Evolutionary conservation across 2,329 filamentous ascomycete species (phyloP).

Genomic region (Ceratocystis harringtonii): DNA sequence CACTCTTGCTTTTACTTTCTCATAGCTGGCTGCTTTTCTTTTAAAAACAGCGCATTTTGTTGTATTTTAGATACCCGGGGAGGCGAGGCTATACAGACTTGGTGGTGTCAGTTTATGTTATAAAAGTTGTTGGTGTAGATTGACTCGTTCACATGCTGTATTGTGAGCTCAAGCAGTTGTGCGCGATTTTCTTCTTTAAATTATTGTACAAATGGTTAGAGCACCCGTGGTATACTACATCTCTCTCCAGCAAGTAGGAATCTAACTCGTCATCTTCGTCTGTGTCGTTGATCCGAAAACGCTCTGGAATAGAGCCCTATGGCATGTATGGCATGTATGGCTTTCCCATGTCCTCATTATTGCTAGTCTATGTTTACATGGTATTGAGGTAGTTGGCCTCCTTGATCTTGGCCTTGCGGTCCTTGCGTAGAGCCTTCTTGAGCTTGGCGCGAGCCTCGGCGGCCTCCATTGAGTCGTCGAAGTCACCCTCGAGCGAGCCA

Average conservation of each 20-base stretch:
- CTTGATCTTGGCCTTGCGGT: slow-evolving; percentile 64
- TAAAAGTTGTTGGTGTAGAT: neutral
- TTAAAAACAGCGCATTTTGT: neutral
- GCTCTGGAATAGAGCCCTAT: too few species aligned
- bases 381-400: slow-evolving; percentile 74
- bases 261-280: neutral
- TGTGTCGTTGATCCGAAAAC: neutral
- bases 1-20: neutral
- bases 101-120: neutral
- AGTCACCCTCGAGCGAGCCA: slow-evolving; percentile 29
- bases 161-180: slow-evolving; percentile 4
- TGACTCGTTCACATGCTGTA: neutral
- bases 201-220: slow-evolving; percentile 14
- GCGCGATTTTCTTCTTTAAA: slow-evolving; percentile 9
- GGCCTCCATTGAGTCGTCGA: slow-evolving; percentile 34
- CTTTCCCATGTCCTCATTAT: neutral
- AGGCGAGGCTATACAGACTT: neutral
- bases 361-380: slow-evolving; percentile 37
- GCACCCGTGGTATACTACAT: neutral
- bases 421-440: slow-evolving; percentile 56
- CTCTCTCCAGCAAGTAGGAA: neutral
- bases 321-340: too few species aligned
- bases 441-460: slow-evolving; percentile 43
- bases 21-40: neutral
- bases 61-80: neutral